Conservation (phyloP, 2,329 filamentous ascomycete genomes). For the Aureobasidium pullulans region DNA sequence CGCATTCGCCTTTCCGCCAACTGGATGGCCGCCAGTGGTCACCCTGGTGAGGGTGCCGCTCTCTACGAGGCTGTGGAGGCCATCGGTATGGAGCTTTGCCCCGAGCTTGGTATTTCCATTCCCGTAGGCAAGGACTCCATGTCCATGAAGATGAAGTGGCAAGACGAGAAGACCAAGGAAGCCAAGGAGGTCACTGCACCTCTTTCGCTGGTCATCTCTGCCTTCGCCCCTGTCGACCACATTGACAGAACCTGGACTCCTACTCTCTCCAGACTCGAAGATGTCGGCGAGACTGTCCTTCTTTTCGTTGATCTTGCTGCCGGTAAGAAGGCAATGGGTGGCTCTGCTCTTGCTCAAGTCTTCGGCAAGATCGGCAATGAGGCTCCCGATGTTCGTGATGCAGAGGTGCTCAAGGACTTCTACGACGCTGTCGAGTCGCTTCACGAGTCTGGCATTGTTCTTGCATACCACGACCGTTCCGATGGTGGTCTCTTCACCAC, state of each 20-base stretch:
- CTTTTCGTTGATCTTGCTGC: constrained; percentile 86
- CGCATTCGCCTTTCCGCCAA: constrained; percentile 88
- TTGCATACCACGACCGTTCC: constrained; percentile 91
- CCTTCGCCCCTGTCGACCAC: constrained; percentile 78
- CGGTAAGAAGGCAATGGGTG: constrained; percentile 75
- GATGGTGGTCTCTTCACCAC: constrained; percentile 90
- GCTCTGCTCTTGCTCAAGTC: constrained; percentile 83
- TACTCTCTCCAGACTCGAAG: constrained; percentile 70
- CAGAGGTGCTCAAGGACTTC: constrained; percentile 76
- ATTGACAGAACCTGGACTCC: constrained; percentile 90
- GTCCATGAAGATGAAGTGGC: constrained; percentile 98
- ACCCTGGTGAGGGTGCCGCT: constrained; percentile 84
- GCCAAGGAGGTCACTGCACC: constrained; percentile 85
- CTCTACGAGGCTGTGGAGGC: constrained; percentile 91
- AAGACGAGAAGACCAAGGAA: constrained; percentile 57
- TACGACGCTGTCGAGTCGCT: constrained; percentile 75
- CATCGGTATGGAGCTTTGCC: constrained; percentile 87
- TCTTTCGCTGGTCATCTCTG: constrained; percentile 82
- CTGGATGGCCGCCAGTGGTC: constrained; percentile 97
- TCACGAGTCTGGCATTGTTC: constrained; percentile 62
- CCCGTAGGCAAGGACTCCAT: constrained; percentile 97
- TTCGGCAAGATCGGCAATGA: constrained; percentile 80
- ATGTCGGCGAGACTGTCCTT: constrained; percentile 81
- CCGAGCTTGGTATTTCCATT: constrained; percentile 81
- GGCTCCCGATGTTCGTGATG: constrained; percentile 76